phyloP scores from a whole-genome alignment of 2,329 filamentous ascomycete species.

The Fonsecaea monophora region DNA sequence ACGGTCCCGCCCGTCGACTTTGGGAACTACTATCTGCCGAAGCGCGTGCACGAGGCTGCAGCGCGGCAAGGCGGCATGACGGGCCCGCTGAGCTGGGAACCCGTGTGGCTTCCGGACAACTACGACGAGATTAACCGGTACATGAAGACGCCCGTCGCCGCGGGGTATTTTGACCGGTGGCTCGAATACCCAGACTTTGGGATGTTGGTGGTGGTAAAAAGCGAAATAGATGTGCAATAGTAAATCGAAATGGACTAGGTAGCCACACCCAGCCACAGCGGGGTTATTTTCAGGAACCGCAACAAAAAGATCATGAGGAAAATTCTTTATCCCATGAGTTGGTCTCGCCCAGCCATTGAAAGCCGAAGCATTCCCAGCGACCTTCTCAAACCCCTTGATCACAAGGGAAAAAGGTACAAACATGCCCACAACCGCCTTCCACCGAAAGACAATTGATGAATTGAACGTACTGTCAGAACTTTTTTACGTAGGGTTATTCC shows the following conservation, averaged over 20 bases:
- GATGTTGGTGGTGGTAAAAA: conserved; percentile 24
- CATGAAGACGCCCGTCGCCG: conserved; percentile 14
- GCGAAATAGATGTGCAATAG: no score
- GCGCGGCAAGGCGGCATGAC: conserved; percentile 29
- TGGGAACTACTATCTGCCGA: conserved; percentile 30
- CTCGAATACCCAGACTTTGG: conserved; percentile 22
- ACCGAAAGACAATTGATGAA: neutral
- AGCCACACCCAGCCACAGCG: no score
- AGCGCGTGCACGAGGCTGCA: conserved; percentile 24
- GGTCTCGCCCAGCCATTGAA: no score
- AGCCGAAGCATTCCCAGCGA: neutral
- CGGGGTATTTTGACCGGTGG: conserved; percentile 29
- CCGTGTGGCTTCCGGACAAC: conserved; percentile 16
- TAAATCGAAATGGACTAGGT: no score
- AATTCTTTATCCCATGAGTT: no score
- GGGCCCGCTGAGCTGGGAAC: conserved; percentile 27
- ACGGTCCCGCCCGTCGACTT: conserved; percentile 28
- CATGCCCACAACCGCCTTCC: neutral
- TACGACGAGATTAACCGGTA: conserved; percentile 17
- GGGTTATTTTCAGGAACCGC: no score
- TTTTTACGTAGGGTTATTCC: neutral
- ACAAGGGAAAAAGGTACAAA: neutral
- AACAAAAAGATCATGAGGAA: no score
- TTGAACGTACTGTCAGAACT: neutral
- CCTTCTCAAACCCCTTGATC: neutral